Evolutionary conservation across 2,329 filamentous ascomycete species (phyloP), one percentile per base, ranked within the genome.

Genomic region (Botrytis pseudocinerea): DNA sequence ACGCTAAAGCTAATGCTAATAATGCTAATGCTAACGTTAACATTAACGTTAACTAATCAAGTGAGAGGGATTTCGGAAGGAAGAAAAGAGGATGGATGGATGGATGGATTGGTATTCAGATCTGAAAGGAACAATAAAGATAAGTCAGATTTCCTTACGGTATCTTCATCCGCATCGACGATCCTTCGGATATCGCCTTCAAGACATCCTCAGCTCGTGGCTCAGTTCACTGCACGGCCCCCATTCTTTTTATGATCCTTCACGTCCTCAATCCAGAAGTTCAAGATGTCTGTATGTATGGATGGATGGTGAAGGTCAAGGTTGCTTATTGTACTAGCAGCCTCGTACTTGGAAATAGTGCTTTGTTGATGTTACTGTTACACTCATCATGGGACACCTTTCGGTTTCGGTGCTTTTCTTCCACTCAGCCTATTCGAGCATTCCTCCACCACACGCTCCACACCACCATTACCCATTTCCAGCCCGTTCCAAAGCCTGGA

Each of bases 401-500:
- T 70, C 68, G 35, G 28, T 70, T 60, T 70, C 68, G 35, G 68
- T 70, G 54, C 42, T 38, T 69, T 42, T 63, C 40, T 40, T 44
- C 18, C 38, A 42, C 38, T 63, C 61, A 63, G 9, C 16, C 61
- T n/a, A 32, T 28, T 57, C 1, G 51, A 57, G 51, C 51, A 63
- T 22, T 44, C n/a, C 2, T 42, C 7, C 25, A 44, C 61, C 38
- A 63, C 38, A 68, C 46, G 28, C n/a, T 63, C 61, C 22, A 60
- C 57, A 57, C 51, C 51, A 57, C 51, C 51, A 57, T 57, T 32
- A 32, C 16, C 51, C 6, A 18, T 42, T 51, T 28, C 32, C 32
- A 28, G 10, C 44, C 20, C 42, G 28, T 25, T 69, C 57, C 46
- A 54, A 28, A 28, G n/a, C 38, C 46, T 69, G 51, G 32, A 46